These are phyloP conservation scores for Populus tomentosa DNA, from an alignment of 441 rosid species.

Conservation along the genomic window DNA sequence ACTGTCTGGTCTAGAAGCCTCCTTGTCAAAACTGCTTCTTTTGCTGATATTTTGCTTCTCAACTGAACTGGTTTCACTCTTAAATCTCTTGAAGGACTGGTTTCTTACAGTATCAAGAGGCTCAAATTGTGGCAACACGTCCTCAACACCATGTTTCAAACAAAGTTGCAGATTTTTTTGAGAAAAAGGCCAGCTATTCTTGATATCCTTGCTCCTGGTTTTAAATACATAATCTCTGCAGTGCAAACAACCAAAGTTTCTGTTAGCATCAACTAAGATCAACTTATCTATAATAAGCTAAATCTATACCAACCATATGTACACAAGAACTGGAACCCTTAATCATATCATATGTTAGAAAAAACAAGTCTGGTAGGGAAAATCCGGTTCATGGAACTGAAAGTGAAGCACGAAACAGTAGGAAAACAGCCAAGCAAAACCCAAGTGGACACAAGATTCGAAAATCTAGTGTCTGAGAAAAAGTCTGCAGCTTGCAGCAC, in stretches of 20 bases:
- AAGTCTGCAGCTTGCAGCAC: conserved; percentile 1
- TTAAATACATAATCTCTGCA: conserved; percentile 88
- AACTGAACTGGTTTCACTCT: conserved; percentile 31
- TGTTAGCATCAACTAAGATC: not conserved
- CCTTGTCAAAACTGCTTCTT: conserved; percentile 21
- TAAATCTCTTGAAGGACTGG: conserved; percentile 29
- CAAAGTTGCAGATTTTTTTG: conserved; percentile 64
- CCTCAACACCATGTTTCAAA: conserved; percentile 77
- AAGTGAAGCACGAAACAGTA: conserved; percentile 19
- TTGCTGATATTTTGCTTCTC: conserved; percentile 21
- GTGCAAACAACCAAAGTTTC: conserved; percentile 7
- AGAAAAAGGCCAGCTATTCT: conserved; percentile 92
- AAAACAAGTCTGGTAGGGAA: not conserved
- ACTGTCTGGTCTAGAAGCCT: conserved; percentile 25
- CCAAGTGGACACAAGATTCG: conserved; percentile 9
- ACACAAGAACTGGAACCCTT: not conserved
- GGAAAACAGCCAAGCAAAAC: conserved; percentile 25
- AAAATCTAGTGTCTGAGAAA: conserved; percentile 3
- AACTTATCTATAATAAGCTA: not conserved
- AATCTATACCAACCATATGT: not conserved
- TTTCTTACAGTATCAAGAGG: conserved; percentile 40
- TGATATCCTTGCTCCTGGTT: conserved; percentile 68
- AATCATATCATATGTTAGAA: conserved; percentile 8
- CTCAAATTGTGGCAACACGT: conserved; percentile 85
- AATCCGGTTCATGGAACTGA: conserved; percentile 18